Conservation (phyloP, 176 grass and related monocot species). For the Musa acuminata region DNA sequence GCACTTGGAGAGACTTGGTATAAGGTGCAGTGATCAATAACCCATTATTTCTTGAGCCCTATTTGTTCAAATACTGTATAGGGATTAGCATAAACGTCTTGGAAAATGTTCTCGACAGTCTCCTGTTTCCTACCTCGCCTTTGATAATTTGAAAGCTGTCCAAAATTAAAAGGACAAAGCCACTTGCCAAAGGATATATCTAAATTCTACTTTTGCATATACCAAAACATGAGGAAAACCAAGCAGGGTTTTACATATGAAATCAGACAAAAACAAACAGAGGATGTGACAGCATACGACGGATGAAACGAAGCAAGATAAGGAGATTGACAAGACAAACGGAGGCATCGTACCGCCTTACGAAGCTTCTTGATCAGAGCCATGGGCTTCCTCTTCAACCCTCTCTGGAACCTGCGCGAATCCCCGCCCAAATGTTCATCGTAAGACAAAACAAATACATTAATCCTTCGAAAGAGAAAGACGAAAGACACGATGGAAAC, state of each 20-base stretch:
- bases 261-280: background rate
- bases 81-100: too few relatives aligned
- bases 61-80: too few relatives aligned
- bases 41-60: too few relatives aligned
- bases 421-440: background rate
- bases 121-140: too few relatives aligned
- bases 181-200: too few relatives aligned
- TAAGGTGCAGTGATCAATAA: too few relatives aligned
- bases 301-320: background rate
- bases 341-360: slow-evolving; percentile 61
- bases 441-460: background rate
- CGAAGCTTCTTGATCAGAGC: slow-evolving; percentile 91
- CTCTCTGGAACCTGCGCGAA: slow-evolving; percentile 64
- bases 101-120: too few relatives aligned
- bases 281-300: background rate
- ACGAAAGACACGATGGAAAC: background rate
- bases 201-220: too few relatives aligned
- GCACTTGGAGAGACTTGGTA: too few relatives aligned
- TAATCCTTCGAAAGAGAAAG: background rate
- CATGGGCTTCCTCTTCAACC: slow-evolving; percentile 98
- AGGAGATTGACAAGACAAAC: background rate
- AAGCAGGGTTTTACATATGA: background rate
- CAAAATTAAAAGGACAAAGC: too few relatives aligned
- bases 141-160: too few relatives aligned
- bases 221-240: too few relatives aligned